Evolutionary conservation across 495 filamentous ascomycete genomes (phyloP).

Genomic region (Daldinia bambusicola): DNA sequence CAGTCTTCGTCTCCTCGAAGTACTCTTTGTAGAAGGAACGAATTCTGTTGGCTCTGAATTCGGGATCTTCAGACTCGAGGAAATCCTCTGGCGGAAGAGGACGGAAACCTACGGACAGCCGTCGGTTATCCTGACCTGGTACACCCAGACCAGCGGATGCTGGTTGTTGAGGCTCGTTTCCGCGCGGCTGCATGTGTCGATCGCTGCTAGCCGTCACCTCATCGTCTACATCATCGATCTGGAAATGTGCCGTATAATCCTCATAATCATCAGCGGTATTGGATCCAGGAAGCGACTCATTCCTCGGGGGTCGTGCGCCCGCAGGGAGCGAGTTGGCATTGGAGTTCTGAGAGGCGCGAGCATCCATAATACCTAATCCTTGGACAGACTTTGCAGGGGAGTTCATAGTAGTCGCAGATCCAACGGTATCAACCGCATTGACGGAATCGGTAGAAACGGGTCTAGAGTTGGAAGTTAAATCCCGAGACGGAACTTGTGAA

Average conservation of each 20-base stretch:
- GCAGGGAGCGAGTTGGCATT: conserved; percentile 15
- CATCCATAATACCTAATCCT: conserved; percentile 33
- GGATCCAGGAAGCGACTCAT: conserved; percentile 40
- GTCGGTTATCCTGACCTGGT: conserved; percentile 71
- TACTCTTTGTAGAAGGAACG: conserved; percentile 99
- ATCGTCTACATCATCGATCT: conserved; percentile 35
- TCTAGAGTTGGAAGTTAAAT: conserved; percentile 20
- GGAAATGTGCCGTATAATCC: conserved; percentile 43
- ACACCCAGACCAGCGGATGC: conserved; percentile 58
- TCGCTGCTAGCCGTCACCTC: conserved; percentile 13
- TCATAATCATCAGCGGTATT: conserved; percentile 35
- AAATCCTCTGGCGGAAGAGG: conserved; percentile 84
- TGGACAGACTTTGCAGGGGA: conserved; percentile 22
- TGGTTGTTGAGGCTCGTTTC: conserved; percentile 48
- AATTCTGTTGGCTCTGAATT: conserved; percentile 94
- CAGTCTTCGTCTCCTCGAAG: conserved; percentile 84
- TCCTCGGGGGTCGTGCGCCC: conserved; percentile 32
- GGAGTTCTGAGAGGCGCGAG: conserved; percentile 29
- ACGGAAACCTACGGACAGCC: conserved; percentile 89
- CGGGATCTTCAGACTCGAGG: conserved; percentile 80
- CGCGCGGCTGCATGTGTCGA: conserved; percentile 46
- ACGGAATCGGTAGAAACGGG: conserved; percentile 39
- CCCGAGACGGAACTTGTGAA: conserved; percentile 40
- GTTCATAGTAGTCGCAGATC: conserved; percentile 21
- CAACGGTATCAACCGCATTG: conserved; percentile 16